Percentiles rank a stretch among this genome's conserved stretches.
Conservation (phyloP, 495 filamentous ascomycete species). For the Penicillium herquei region DNA sequence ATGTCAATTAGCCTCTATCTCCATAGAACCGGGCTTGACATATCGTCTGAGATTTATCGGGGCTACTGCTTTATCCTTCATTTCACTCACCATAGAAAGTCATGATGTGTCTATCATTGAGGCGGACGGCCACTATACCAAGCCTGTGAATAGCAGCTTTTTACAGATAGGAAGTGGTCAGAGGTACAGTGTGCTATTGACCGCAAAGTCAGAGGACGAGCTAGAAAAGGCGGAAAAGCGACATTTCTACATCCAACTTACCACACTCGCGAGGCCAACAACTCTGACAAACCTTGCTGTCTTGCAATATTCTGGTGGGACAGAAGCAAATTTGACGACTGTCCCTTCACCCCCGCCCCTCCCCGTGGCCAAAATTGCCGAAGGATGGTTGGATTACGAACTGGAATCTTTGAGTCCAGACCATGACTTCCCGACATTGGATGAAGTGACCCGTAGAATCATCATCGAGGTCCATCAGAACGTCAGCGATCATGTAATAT, state of each 20-base stretch:
- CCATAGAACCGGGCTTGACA: slow-evolving; percentile 54
- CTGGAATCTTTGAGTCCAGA: slow-evolving; percentile 40
- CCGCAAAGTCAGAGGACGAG: slow-evolving; percentile 38
- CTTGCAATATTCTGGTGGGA: slow-evolving; percentile 42
- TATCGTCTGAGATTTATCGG: slow-evolving; percentile 59
- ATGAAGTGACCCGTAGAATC: slow-evolving; percentile 54
- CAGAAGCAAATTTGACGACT: slow-evolving; percentile 18
- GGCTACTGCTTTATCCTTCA: slow-evolving; percentile 49
- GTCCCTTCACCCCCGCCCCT: slow-evolving; percentile 29
- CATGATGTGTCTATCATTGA: slow-evolving; percentile 53
- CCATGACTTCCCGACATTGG: slow-evolving; percentile 43
- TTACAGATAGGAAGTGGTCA: slow-evolving; percentile 57
- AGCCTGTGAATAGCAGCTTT: slow-evolving; percentile 41
- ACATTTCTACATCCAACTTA: slow-evolving; percentile 55
- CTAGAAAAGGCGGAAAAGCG: slow-evolving; percentile 17
- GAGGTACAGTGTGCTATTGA: slow-evolving; percentile 53
- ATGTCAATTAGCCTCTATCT: slow-evolving; percentile 48
- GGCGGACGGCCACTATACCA: slow-evolving; percentile 57
- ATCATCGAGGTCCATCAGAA: slow-evolving; percentile 44
- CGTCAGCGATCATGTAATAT: slow-evolving; percentile 41
- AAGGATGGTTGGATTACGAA: slow-evolving; percentile 54
- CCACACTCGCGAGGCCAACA: slow-evolving; percentile 46
- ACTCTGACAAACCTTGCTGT: slow-evolving; percentile 49
- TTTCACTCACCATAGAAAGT: slow-evolving; percentile 49
- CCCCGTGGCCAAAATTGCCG: slow-evolving; percentile 31